phyloP scores from a whole-genome alignment of 305 asterid genomes.

The Rubia peregrina region DNA sequence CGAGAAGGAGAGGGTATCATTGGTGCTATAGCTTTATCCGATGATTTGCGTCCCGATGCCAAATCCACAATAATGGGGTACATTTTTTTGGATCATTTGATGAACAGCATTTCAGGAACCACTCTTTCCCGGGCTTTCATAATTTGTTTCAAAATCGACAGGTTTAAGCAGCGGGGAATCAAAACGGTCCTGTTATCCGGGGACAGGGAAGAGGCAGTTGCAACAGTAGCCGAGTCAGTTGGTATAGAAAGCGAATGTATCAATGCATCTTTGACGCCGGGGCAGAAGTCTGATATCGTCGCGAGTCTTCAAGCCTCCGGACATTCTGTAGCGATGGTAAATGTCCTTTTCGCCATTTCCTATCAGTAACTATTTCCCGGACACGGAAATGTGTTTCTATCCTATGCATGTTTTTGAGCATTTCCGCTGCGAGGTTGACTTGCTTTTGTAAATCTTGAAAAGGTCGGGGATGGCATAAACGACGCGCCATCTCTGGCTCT shows the following conservation, averaged over 20 bases:
- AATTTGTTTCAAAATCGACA: slow-evolving; percentile 23
- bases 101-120: too few relatives aligned
- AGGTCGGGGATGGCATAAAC: slow-evolving; percentile 99
- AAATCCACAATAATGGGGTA: slow-evolving; percentile 68
- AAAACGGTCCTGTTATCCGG: slow-evolving; percentile 75
- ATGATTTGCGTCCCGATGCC: slow-evolving; percentile 78
- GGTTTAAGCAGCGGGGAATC: slow-evolving; percentile 85
- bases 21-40: slow-evolving; percentile 89
- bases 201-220: slow-evolving; percentile 99
- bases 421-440: neutral
- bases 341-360: neutral
- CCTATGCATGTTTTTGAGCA: neutral
- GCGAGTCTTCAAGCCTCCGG: slow-evolving; percentile 79
- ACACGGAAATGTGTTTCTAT: neutral
- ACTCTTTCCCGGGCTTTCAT: neutral
- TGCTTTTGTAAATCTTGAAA: slow-evolving; percentile 20
- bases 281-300: slow-evolving; percentile 68
- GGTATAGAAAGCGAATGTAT: slow-evolving; percentile 68
- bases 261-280: slow-evolving; percentile 77
- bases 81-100: slow-evolving; percentile 4
- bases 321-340: slow-evolving; percentile 87
- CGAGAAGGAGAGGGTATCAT: slow-evolving; percentile 91
- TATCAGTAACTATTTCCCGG: neutral
- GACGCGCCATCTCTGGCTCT: slow-evolving; percentile 98
- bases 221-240: slow-evolving; percentile 73